Conservation (phyloP, 2,329 filamentous ascomycete species). For the Fusarium nurragi region DNA sequence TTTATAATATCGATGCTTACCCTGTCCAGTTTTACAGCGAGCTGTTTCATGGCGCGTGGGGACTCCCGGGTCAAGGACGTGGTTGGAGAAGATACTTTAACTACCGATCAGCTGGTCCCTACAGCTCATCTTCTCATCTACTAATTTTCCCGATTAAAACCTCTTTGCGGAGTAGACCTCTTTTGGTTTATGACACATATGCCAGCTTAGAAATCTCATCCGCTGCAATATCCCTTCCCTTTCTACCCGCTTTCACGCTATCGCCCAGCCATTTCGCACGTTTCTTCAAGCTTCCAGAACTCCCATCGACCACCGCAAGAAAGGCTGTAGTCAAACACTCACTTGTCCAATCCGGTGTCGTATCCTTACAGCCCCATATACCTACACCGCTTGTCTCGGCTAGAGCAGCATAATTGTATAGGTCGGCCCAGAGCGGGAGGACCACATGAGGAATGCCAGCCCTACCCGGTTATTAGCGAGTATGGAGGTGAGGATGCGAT, state of each 20-base stretch:
- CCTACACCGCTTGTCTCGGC: constrained; percentile 56
- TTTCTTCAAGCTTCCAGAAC: not conserved
- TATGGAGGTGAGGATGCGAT: rapidly evolving
- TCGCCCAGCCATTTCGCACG: not conserved
- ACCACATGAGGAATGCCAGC: constrained; percentile 57
- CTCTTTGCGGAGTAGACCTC: too few relatives aligned
- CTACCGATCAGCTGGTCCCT: too few relatives aligned
- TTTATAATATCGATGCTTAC: too few relatives aligned
- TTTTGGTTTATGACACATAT: not conserved
- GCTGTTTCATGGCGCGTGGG: too few relatives aligned
- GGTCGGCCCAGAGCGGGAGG: constrained; percentile 58
- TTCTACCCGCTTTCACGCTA: not conserved
- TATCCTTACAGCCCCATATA: constrained; percentile 50
- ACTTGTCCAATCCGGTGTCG: constrained; percentile 46
- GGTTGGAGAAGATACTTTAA: too few relatives aligned
- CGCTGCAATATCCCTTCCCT: constrained; percentile 3
- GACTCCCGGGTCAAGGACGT: too few relatives aligned
- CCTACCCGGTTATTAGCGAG: constrained; percentile 11
- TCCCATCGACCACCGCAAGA: constrained; percentile 6
- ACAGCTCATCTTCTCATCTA: too few relatives aligned
- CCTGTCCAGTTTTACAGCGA: too few relatives aligned
- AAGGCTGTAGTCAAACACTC: constrained; percentile 44
- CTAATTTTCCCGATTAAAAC: too few relatives aligned
- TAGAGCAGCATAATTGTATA: constrained; percentile 55
- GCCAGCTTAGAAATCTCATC: constrained; percentile 4